These are phyloP conservation scores for Metarhizium rileyi DNA, from an alignment of 2,329 filamentous ascomycete genomes.

Conservation along the genomic window DNA sequence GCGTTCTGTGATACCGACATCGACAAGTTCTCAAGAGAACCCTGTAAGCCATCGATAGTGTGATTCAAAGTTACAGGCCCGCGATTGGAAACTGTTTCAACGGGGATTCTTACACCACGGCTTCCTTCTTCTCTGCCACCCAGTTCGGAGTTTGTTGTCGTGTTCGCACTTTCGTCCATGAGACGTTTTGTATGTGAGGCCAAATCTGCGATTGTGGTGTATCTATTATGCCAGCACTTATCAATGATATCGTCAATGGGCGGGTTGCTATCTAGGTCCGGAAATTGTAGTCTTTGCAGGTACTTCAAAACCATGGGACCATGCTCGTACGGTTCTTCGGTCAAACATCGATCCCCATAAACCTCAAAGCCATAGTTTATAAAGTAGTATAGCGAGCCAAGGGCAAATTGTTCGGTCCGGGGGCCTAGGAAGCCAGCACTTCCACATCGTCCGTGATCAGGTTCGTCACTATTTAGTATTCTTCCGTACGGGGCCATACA, in stretches of 20 bases:
- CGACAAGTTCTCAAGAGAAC: no score
- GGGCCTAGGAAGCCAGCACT: neutral
- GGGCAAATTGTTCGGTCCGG: neutral
- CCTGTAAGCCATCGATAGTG: no score
- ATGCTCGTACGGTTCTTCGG: neutral
- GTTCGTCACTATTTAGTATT: neutral
- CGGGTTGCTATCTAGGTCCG: neutral
- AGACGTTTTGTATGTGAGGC: neutral
- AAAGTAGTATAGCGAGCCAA: neutral
- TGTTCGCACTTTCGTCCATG: neutral
- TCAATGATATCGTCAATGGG: neutral
- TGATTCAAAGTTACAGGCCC: no score
- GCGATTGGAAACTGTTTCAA: no score
- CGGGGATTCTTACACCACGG: no score
- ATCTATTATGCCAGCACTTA: neutral
- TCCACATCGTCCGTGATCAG: neutral
- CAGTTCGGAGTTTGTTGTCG: neutral
- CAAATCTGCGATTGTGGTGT: neutral
- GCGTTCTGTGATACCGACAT: no score
- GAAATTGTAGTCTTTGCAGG: neutral
- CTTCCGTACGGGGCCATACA: neutral
- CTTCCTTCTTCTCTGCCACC: no score
- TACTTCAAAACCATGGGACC: neutral
- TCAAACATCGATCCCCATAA: neutral
- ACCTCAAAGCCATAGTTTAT: constrained; percentile 1